These are phyloP conservation scores for Echites panduratus DNA, from an alignment of 257 asterid genomes.

Conservation along the genomic window DNA sequence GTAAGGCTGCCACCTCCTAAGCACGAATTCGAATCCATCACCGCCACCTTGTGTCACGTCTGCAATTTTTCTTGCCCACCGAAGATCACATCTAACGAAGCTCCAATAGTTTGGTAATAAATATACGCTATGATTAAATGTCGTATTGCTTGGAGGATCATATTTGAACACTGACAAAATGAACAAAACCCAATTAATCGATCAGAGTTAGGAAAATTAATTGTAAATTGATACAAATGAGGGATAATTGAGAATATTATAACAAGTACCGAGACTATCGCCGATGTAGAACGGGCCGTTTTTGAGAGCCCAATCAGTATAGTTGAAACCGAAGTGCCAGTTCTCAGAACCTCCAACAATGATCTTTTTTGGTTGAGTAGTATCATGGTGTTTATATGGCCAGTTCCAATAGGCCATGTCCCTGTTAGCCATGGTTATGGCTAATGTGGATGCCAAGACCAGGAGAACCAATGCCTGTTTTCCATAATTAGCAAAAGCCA, in stretches of 20 bases:
- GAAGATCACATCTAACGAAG: conserved; percentile 52
- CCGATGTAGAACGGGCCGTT: conserved; percentile 54
- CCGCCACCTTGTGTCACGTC: conserved; percentile 44
- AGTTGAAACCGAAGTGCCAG: conserved; percentile 68
- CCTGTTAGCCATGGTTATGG: conserved; percentile 33
- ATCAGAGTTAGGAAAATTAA: too few species aligned
- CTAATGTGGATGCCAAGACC: conserved; percentile 20
- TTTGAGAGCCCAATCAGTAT: conserved; percentile 60
- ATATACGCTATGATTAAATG: conserved; percentile 59
- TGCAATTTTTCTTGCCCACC: conserved; percentile 47
- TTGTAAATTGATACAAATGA: not conserved
- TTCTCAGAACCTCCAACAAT: conserved; percentile 53
- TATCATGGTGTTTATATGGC: conserved; percentile 37
- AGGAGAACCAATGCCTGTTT: conserved; percentile 14
- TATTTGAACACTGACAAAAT: conserved; percentile 52
- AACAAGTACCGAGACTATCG: conserved; percentile 42
- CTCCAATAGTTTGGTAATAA: conserved; percentile 55
- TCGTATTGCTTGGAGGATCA: conserved; percentile 58
- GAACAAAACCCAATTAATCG: too few species aligned
- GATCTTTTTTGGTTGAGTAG: conserved; percentile 25
- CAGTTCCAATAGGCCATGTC: conserved; percentile 31
- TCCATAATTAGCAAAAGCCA: conserved; percentile 25
- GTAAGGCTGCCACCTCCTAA: conserved; percentile 54
- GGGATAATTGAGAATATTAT: not conserved
- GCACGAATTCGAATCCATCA: conserved; percentile 51